phyloP scores from a whole-genome alignment of 2,329 filamentous ascomycete genomes.

The Myriosclerotinia curreyana region DNA sequence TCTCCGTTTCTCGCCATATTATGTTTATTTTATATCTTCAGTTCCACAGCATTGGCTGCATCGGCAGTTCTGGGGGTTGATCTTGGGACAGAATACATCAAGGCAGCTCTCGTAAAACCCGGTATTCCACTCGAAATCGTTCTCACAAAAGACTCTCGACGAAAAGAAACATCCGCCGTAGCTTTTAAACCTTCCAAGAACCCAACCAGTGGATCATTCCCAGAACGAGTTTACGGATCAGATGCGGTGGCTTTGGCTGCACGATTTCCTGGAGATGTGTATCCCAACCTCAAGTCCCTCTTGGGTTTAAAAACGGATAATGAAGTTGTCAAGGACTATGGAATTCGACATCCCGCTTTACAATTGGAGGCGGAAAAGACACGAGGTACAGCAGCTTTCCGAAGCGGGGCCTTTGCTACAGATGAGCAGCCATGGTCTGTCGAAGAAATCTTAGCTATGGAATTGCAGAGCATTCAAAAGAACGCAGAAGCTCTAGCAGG shows the following conservation, averaged over 20 bases:
- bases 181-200: constrained; percentile 85
- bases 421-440: constrained; percentile 70
- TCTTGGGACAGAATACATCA: constrained; percentile 94
- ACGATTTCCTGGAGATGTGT: constrained; percentile 89
- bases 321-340: constrained; percentile 66
- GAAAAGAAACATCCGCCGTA: constrained; percentile 88
- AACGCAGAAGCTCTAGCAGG: constrained; percentile 85
- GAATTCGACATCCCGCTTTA: constrained; percentile 72
- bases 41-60: constrained; percentile 40
- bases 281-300: constrained; percentile 87
- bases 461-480: constrained; percentile 83
- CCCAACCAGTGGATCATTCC: constrained; percentile 64
- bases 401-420: constrained; percentile 64
- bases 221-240: constrained; percentile 87
- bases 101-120: constrained; percentile 92
- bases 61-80: constrained; percentile 87
- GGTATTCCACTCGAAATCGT: constrained; percentile 97
- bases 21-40: constrained; percentile 39
- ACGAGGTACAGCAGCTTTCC: constrained; percentile 74
- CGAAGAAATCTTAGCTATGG: constrained; percentile 94
- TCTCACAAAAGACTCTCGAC: constrained; percentile 93
- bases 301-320: constrained; percentile 69
- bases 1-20: constrained; percentile 35
- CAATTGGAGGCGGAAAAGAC: constrained; percentile 58
- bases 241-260: constrained; percentile 85